These are phyloP conservation scores for Metarhizium brunneum DNA, from an alignment of 2,329 filamentous ascomycete species.

Conservation along the genomic window DNA sequence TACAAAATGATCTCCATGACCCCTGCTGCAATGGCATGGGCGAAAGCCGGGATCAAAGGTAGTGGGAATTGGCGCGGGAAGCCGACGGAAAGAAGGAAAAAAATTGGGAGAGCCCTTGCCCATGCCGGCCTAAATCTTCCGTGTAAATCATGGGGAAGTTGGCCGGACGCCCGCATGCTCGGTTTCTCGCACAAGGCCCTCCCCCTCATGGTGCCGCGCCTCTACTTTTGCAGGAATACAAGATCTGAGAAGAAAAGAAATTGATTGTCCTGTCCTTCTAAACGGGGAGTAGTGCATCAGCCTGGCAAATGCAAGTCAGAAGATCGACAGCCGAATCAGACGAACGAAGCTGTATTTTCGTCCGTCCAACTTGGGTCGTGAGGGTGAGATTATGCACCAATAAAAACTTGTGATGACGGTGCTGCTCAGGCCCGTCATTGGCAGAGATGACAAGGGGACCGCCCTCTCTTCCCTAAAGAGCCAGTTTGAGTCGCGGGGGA, in stretches of 20 bases:
- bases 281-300: not conserved
- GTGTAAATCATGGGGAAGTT: not conserved
- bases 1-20: not conserved
- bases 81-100: not conserved
- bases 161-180: not conserved
- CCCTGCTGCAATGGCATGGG: not conserved
- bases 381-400: not conserved
- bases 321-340: constrained; percentile 10
- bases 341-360: not conserved
- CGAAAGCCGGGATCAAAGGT: not conserved
- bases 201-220: no score
- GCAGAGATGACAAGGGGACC: not conserved
- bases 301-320: not conserved
- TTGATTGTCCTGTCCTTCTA: not conserved
- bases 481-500: not conserved
- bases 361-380: no score
- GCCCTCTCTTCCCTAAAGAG: not conserved
- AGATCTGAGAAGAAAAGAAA: not conserved
- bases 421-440: not conserved
- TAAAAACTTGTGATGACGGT: not conserved
- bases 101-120: not conserved
- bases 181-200: not conserved
- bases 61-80: not conserved
- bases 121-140: not conserved
- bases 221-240: no score